A percentile compares a stretch with the other conserved stretches of the same genome.
phyloP scores from a whole-genome alignment of 352 stramenopile genomes.

The Phytophthora quininea region DNA sequence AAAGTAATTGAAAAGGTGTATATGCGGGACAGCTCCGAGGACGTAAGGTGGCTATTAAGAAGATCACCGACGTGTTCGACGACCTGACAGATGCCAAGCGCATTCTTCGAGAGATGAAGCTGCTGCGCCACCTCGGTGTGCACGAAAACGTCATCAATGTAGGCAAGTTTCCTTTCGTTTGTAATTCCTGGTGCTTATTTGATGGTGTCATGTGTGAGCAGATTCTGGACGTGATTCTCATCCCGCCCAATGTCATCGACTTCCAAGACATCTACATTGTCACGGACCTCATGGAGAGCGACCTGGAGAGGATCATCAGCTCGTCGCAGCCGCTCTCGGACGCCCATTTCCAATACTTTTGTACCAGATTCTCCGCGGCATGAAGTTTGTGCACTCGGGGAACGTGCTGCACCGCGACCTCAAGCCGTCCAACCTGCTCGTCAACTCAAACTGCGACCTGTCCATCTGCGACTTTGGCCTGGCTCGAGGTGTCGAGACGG shows the following conservation, averaged over 20 bases:
- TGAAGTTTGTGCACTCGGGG: slow-evolving; percentile 98
- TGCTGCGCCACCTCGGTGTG: slow-evolving; percentile 90
- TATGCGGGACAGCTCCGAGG: slow-evolving; percentile 61
- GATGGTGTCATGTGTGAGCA: slow-evolving; percentile 16
- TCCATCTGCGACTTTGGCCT: slow-evolving; percentile 94
- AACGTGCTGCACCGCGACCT: slow-evolving; percentile 93
- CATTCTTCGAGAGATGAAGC: slow-evolving; percentile 93
- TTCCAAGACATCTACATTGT: slow-evolving; percentile 93
- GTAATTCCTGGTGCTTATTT: background rate
- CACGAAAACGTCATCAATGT: slow-evolving; percentile 93
- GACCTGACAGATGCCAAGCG: slow-evolving; percentile 93
- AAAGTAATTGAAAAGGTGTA: background rate
- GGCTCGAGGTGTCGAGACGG: slow-evolving; percentile 87
- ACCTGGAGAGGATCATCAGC: slow-evolving; percentile 92
- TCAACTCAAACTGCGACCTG: slow-evolving; percentile 92
- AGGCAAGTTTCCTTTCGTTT: background rate
- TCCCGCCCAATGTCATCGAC: slow-evolving; percentile 84
- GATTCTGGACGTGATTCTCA: slow-evolving; percentile 85
- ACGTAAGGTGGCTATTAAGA: slow-evolving; percentile 92
- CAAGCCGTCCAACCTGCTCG: slow-evolving; percentile 89
- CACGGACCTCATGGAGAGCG: slow-evolving; percentile 92
- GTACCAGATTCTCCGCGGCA: slow-evolving; percentile 92
- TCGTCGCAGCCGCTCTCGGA: slow-evolving; percentile 86
- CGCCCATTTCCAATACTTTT: slow-evolving; percentile 91
- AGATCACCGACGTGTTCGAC: slow-evolving; percentile 93